Base-by-base conservation (phyloP, 192 early-diverging fungal genomes). In the Funneliformis geosporum region DNA sequence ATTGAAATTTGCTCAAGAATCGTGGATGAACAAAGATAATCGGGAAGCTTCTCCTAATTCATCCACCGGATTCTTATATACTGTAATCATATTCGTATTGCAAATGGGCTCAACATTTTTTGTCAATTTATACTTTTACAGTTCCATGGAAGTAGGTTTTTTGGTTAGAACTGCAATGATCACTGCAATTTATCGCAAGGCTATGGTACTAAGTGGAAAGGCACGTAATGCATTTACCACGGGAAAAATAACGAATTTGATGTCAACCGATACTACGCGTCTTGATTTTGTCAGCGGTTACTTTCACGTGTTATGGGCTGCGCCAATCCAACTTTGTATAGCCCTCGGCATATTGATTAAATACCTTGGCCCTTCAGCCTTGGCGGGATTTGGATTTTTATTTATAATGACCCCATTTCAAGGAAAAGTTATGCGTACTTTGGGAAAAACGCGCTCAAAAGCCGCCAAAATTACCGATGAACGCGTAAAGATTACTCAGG, bases 181-280 rank as follows among this genome's bases (percentile, higher is more conserved):
- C 62, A 81, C 87, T 33, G 75, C 80, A 55, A 86, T 89, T 46
- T 89, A 89, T 79, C 85, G 84, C 50, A 89, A 89, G 65, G 80
- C 82, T 43, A 81, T 89, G 38, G 50, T 84, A n/a, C 77, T 89
- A 14, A 86, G 85, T 27, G 79, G 83, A 50, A 87, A 85, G 69
- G 85, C 87, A 82, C 84, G 1, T 73, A 82, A 2, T 80, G 82
- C 74, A n/a, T 73, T 89, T 14, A 78, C 85, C 50, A 82, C 87
- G 42, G 93, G 93, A 59, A 92, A 88, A 67, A 88, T 94, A n/a
- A 89, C 92, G 43, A 95, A 93, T 74, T 81, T 94, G 77, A 92
- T 94, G 84, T 90, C 91, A 8, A 90, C 91, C 0, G 95, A 96
- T 75, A 84, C 93, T 5, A 85, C 87, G 23, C 88, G 90, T 72